Percentiles rank a stretch among this genome's conserved stretches.
Conservation (phyloP, 768 basidiomycete species). For the Serendipita sp. region DNA sequence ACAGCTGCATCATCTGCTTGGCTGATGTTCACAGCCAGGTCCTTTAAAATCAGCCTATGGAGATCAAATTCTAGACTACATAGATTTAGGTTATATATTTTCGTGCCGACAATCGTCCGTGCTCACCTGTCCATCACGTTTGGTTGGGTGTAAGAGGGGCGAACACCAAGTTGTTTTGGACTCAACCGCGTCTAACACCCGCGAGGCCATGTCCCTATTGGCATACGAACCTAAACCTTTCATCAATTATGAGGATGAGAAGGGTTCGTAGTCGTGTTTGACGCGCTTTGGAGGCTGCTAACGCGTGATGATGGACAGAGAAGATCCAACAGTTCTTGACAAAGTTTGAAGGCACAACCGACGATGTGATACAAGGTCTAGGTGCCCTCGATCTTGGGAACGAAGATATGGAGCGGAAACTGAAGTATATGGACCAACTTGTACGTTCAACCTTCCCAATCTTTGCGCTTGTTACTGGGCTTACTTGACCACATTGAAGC, state of each 20-base stretch:
- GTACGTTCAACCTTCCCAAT: slow-evolving; percentile 28
- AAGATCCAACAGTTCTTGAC: slow-evolving; percentile 57
- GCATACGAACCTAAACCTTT: background rate
- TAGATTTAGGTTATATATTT: background rate
- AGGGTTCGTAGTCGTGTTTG: slow-evolving; percentile 28
- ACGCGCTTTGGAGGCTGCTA: background rate
- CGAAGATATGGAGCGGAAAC: slow-evolving; percentile 24
- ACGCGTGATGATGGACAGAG: slow-evolving; percentile 25
- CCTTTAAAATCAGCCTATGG: slow-evolving; percentile 55
- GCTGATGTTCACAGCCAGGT: slow-evolving; percentile 42
- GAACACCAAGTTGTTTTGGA: background rate
- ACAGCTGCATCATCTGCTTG: slow-evolving; percentile 25
- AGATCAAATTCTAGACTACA: slow-evolving; percentile 62
- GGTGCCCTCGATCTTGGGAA: slow-evolving; percentile 56
- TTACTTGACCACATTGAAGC: slow-evolving; percentile 28
- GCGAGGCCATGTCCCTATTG: background rate
- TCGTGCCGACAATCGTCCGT: slow-evolving; percentile 2
- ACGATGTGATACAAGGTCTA: slow-evolving; percentile 50
- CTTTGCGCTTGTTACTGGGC: background rate
- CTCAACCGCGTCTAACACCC: background rate
- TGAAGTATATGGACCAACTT: slow-evolving; percentile 74
- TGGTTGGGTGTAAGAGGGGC: background rate
- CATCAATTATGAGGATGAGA: slow-evolving; percentile 54
- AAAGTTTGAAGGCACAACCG: slow-evolving; percentile 38
- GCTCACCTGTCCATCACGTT: slow-evolving; percentile 4